These are phyloP conservation scores for Persicaria tinctoria DNA, from an alignment of 148 eudicot genomes.

Conservation along the genomic window DNA sequence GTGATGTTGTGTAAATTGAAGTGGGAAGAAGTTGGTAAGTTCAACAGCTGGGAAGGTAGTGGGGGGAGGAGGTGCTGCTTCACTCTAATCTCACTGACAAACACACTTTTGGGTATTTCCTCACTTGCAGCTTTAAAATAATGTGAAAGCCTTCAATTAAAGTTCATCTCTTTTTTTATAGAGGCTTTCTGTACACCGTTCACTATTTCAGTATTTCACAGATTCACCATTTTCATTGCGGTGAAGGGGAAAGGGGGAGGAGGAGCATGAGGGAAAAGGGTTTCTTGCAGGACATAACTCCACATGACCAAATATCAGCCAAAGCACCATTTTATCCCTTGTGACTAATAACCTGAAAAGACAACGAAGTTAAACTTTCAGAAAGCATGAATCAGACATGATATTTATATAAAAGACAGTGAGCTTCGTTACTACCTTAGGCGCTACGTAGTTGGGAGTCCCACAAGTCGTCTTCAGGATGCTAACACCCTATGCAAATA, in stretches of 20 bases:
- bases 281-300: slow-evolving; percentile 37
- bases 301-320: slow-evolving; percentile 99
- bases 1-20: background rate
- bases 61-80: background rate
- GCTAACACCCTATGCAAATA: slow-evolving; percentile 62
- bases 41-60: slow-evolving; percentile 5
- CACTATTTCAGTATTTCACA: too few relatives aligned
- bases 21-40: slow-evolving; percentile 1
- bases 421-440: slow-evolving; percentile 54
- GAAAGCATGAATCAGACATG: background rate
- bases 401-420: background rate
- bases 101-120: background rate
- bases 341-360: slow-evolving; percentile 79
- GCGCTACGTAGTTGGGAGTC: slow-evolving; percentile 98
- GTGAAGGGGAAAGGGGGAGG: background rate
- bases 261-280: slow-evolving; percentile 2
- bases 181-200: background rate
- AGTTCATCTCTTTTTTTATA: background rate
- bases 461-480: slow-evolving; percentile 93
- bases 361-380: slow-evolving; percentile 4
- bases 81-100: background rate
- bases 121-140: slow-evolving; percentile 2
- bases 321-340: slow-evolving; percentile 95
- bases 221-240: too few relatives aligned
- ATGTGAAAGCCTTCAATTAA: slow-evolving; percentile 9